Evolutionary conservation across 2,329 filamentous ascomycete genomes (phyloP).

Genomic region (Chlorencoelia australis): DNA sequence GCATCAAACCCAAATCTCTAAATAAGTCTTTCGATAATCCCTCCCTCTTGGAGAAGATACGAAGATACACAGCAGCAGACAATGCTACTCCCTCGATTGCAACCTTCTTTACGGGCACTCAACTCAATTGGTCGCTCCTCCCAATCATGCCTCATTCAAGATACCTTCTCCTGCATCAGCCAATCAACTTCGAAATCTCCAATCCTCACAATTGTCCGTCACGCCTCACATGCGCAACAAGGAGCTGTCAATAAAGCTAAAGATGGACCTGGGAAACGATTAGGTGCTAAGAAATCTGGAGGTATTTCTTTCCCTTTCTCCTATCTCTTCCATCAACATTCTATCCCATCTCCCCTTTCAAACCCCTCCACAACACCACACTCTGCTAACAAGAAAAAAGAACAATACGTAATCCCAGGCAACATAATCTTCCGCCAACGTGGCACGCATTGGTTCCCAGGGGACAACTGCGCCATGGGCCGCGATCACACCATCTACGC

Average conservation of each 20-base stretch:
- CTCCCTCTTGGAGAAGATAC: no score
- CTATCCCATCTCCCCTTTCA: no score
- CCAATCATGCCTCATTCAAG: conserved; percentile 21
- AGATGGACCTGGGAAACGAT: conserved; percentile 68
- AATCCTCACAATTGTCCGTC: conserved; percentile 19
- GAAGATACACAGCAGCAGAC: background rate
- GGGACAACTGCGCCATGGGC: conserved; percentile 91
- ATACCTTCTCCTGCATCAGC: conserved; percentile 21
- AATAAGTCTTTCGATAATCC: no score
- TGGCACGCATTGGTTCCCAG: conserved; percentile 87
- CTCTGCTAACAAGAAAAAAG: conserved; percentile 32
- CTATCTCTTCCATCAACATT: background rate
- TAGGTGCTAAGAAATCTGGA: conserved; percentile 88
- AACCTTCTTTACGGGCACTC: conserved; percentile 33
- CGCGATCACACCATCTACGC: conserved; percentile 95
- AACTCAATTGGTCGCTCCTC: conserved; percentile 20
- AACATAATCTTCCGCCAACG: conserved; percentile 98
- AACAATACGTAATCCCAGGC: conserved; percentile 86
- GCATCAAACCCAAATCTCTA: no score
- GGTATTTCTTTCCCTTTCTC: conserved; percentile 40
- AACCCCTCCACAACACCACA: no score
- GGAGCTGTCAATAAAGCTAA: conserved; percentile 62
- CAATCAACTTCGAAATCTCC: conserved; percentile 3
- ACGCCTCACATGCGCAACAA: conserved; percentile 43
- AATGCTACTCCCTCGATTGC: conserved; percentile 37